Base-by-base conservation (phyloP, 129 eudicot genomes). In the Smallanthus sonchifolius region DNA sequence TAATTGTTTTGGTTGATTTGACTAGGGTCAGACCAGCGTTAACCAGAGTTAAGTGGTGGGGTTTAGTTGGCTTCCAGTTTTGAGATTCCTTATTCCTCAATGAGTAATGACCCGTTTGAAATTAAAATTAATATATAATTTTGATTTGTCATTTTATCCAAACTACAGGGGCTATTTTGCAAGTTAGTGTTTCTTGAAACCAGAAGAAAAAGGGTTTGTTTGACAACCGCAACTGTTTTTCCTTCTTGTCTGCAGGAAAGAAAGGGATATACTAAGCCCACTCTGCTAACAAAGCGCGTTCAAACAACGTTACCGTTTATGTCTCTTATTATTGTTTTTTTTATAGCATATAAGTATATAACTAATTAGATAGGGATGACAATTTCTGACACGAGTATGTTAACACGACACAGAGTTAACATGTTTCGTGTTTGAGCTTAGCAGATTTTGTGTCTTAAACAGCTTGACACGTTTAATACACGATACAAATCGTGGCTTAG, bases 241-340 rank as follows among this genome's bases (percentile, higher is more conserved):
- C 83, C 79, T 73, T 80, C 82, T 80, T 80, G 83, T 80, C 79
- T 74, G 83, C 83, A 74, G 79, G 79, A 80, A 80, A 80, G 79
- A 56, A 44, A 79, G 70, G 82, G 68, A 64, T 72, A 14, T 32
- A 32, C 2, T 52, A 52, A 60, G 28, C 49, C 77, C 77, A 78
- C 56, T 70, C 65, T 37, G 62, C 40, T 19, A 2, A 13, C 40
- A 28, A 30, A 19, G 60, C 68, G 68, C 78, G 73, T 79, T 10
- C 10, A 15, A 14, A 2, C 30, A 28, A 78, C 65, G 72, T 70
- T 45, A 51, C 36, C 2, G 1, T 13, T 15, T 7, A 14, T 34
- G 2, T 59, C 15, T 32, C 2, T 60, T 52, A n/a, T 11, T 60
- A 10, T 34, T 32, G 0, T 35, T 60, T 39, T 7, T 4, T 0